phyloP scores from a whole-genome alignment of 2,329 filamentous ascomycete species.

The Zarea fungicola region DNA sequence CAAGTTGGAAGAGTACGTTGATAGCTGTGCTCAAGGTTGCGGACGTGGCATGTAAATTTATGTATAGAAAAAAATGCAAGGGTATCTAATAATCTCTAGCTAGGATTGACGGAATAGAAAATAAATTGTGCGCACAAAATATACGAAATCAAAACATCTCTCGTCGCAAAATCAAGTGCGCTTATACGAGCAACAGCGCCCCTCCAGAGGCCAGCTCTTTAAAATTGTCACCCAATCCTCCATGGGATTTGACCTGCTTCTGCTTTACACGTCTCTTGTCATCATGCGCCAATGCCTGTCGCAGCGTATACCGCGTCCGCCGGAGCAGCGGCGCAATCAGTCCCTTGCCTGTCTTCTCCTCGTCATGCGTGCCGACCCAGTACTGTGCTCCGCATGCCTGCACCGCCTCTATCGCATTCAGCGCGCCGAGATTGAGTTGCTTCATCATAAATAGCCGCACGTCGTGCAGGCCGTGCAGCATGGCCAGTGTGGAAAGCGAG shows the following conservation, averaged over 20 bases:
- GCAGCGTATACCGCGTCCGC: slow-evolving; percentile 38
- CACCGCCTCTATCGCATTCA: slow-evolving; percentile 55
- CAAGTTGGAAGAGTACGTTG: no score
- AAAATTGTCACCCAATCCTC: slow-evolving; percentile 40
- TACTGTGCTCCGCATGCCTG: slow-evolving; percentile 49
- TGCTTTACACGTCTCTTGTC: slow-evolving; percentile 15
- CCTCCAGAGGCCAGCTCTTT: slow-evolving; percentile 52
- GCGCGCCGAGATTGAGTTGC: slow-evolving; percentile 59
- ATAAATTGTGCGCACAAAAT: not conserved
- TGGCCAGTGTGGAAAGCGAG: slow-evolving; percentile 44
- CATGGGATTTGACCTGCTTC: slow-evolving; percentile 19
- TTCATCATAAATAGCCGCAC: slow-evolving; percentile 44
- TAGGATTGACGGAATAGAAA: not conserved
- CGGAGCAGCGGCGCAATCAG: slow-evolving; percentile 48
- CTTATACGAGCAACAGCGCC: slow-evolving; percentile 42
- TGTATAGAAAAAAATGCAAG: not conserved
- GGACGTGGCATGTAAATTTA: no score
- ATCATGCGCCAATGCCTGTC: slow-evolving; percentile 36
- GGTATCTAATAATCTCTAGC: not conserved
- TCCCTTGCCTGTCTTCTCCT: slow-evolving; percentile 54
- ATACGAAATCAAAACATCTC: not conserved
- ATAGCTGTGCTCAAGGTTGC: no score
- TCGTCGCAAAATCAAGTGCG: not conserved
- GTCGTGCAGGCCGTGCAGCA: slow-evolving; percentile 61
- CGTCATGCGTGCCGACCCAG: slow-evolving; percentile 63